Evolutionary conservation across 23 red algal species (phyloP).

Genomic region (Gracilaria gracilis): DNA sequence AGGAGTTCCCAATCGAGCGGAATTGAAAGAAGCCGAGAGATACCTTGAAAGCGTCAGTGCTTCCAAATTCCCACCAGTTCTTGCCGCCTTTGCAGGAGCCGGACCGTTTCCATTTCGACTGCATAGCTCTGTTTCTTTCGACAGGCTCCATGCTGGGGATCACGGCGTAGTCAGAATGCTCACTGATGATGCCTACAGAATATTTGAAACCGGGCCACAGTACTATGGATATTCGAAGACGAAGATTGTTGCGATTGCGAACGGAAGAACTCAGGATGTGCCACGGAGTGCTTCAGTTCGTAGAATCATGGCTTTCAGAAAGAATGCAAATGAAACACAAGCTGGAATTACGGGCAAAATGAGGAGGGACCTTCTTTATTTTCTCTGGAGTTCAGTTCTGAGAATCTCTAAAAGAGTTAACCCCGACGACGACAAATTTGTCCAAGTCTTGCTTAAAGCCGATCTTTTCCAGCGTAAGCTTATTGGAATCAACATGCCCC

Average conservation of each 20-base stretch:
- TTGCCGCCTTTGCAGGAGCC: not conserved
- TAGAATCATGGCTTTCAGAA: not conserved
- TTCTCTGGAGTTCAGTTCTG: slow-evolving; percentile 30
- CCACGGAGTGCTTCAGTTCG: not conserved
- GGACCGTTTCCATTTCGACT: slow-evolving; percentile 26
- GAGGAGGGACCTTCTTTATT: not conserved
- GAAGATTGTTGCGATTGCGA: slow-evolving; percentile 15
- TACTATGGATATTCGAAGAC: not conserved
- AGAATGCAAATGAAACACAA: slow-evolving; percentile 5
- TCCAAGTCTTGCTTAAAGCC: not conserved
- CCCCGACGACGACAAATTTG: slow-evolving; percentile 1
- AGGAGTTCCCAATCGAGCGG: not conserved
- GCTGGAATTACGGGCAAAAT: not conserved
- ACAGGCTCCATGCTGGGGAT: slow-evolving; percentile 11
- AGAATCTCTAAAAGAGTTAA: slow-evolving; percentile 2
- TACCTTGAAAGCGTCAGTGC: not conserved
- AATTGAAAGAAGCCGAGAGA: not conserved
- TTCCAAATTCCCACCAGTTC: slow-evolving; percentile 7
- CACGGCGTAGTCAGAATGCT: slow-evolving; percentile 12
- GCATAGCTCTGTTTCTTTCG: slow-evolving; percentile 5
- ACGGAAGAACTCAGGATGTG: slow-evolving; percentile 11
- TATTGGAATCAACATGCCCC: not conserved
- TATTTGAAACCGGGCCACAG: not conserved
- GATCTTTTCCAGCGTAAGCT: slow-evolving; percentile 12
- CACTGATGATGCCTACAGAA: slow-evolving; percentile 14